Percentiles rank a stretch among this genome's conserved stretches.
Evolutionary conservation across 148 eudicot genomes (phyloP).

Genomic region (Fallopia convolvulus): DNA sequence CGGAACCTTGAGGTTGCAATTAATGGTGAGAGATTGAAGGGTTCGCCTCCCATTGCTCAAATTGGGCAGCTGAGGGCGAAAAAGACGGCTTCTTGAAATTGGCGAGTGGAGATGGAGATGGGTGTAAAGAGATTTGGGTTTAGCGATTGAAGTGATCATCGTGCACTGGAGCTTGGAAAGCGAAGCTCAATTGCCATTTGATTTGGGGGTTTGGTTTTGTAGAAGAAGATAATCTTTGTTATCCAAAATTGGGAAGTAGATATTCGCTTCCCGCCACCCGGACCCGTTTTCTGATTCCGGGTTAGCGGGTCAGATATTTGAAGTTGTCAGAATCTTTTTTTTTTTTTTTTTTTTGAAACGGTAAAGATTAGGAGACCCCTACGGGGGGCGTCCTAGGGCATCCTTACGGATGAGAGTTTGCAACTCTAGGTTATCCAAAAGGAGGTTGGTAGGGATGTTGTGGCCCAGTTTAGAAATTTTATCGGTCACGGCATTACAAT

Average conservation of each 20-base stretch:
- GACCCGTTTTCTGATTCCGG: background rate
- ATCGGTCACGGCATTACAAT: too few relatives aligned
- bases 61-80: slow-evolving; percentile 19
- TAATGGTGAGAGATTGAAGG: slow-evolving; percentile 8
- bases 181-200: slow-evolving; percentile 9
- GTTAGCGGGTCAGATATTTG: background rate
- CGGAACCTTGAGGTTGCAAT: slow-evolving; percentile 38
- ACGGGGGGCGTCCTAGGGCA: too few relatives aligned
- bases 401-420: too few relatives aligned
- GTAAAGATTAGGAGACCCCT: too few relatives aligned
- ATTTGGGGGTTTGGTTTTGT: slow-evolving; percentile 7
- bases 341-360: too few relatives aligned
- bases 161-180: background rate
- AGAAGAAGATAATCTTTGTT: slow-evolving; percentile 9
- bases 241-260: background rate
- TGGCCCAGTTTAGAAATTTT: too few relatives aligned
- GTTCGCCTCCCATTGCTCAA: slow-evolving; percentile 9
- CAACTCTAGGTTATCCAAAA: too few relatives aligned
- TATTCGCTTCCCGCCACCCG: slow-evolving; percentile 10
- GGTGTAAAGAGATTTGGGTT: slow-evolving; percentile 11
- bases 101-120: slow-evolving; percentile 7
- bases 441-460: too few relatives aligned
- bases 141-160: slow-evolving; percentile 12
- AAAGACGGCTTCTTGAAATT: slow-evolving; percentile 20
- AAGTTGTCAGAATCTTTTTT: too few relatives aligned